Evolutionary conservation across 2,329 filamentous ascomycete species (phyloP), one percentile per base, ranked within the genome.

Genomic region (Botrytis byssoidea): DNA sequence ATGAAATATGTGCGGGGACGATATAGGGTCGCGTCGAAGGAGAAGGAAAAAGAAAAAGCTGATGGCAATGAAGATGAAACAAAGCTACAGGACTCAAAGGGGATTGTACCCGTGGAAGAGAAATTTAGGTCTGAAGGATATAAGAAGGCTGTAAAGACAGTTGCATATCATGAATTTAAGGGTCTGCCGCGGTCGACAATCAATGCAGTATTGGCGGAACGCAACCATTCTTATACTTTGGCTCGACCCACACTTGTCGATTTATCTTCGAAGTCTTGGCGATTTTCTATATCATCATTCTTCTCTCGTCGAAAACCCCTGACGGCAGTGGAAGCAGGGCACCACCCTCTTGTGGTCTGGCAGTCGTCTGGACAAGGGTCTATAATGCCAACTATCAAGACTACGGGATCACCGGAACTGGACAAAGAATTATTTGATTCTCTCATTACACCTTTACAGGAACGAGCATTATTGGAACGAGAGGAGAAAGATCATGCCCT

Each of bases 121-220:
- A 87, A 84, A 35, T 95, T 95, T 80, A 86, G 92, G 74, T 91
- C 88, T 68, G 82, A 84, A 6, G 86, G 85, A 69, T 96, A 96
- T 83, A 90, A 90, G 77, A 85, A 87, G 74, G 92, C 92, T 12
- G 92, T 91, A 12, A 89, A 89, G 79, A 83, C 84, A n/a, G 84
- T 93, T 37, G 87, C 92, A 37, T 91, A 89, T 82, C 88, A 90
- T 73, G 93, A 96, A 82, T 96, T 95, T 83, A 91, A 90, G 78
- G 91, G 90, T 32, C 83, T 95, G 60, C 90, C 91, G 20, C 88
- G 88, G 74, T 93, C 92, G 1, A 90, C 92, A 5, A 92, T 95
- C 82, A 89, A 91, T 79, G 93, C 91, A 14, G 92, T 96, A 12
- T 86, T 96, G 66, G 93, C 92, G 68, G 93, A 96, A 81, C 89